Percentiles rank a stretch among this genome's conserved stretches.
Conservation (phyloP, 1,139 yeast genomes). For the Candida sanyaensis region DNA sequence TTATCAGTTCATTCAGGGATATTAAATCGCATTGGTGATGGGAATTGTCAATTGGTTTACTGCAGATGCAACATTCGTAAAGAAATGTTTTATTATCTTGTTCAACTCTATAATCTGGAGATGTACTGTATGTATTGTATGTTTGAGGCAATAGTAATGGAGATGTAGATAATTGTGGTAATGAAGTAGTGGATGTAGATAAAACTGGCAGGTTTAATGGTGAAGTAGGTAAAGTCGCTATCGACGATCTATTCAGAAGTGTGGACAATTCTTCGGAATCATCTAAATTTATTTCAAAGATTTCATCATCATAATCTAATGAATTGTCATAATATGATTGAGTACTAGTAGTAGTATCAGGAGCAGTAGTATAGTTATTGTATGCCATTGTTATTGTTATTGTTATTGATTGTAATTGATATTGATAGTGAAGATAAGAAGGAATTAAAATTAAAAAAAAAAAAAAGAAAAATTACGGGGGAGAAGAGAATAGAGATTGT, state of each 20-base stretch:
- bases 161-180: background rate
- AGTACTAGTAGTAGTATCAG: background rate
- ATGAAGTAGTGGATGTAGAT: background rate
- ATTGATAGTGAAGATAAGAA: background rate
- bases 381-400: conserved; percentile 2
- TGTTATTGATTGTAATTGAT: background rate
- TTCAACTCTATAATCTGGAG: background rate
- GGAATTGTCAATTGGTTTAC: background rate
- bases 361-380: background rate
- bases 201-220: background rate
- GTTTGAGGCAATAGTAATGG: background rate
- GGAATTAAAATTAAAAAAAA: background rate
- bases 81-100: background rate
- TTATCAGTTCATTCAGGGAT: conserved; percentile 1
- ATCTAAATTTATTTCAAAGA: background rate
- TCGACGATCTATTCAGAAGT: background rate
- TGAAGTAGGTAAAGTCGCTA: background rate
- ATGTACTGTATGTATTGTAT: background rate
- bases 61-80: conserved; percentile 2
- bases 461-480: background rate
- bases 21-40: background rate
- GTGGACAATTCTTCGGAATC: background rate
- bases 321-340: background rate
- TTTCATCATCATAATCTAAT: background rate
- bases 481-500: conserved; percentile 1